Conservation (phyloP, 169 alveolate species). For the Plasmodium reichenowi region DNA sequence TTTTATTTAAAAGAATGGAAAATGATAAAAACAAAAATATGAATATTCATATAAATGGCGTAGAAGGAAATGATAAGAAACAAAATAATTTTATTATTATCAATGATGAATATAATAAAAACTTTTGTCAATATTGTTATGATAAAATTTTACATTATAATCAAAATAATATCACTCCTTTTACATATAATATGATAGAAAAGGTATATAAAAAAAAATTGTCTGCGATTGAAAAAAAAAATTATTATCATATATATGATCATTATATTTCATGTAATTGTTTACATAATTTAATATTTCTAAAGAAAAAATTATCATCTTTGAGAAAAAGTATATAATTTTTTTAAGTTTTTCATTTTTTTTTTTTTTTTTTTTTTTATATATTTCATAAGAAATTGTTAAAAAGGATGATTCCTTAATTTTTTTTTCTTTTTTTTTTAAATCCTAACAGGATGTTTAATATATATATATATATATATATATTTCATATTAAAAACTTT, state of each 20-base stretch:
- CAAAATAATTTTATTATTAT: slow-evolving; percentile 6
- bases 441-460: neutral
- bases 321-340: slow-evolving; percentile 51
- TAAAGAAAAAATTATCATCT: slow-evolving; percentile 22
- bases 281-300: slow-evolving; percentile 36
- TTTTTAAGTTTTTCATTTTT: slow-evolving; percentile 1
- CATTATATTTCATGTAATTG: slow-evolving; percentile 73
- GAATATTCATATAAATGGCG: neutral
- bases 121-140: slow-evolving; percentile 72
- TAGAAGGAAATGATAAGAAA: neutral
- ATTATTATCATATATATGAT: slow-evolving; percentile 30
- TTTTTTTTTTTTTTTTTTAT: slow-evolving; percentile 13
- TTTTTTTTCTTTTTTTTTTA: neutral
- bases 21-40: neutral
- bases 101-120: slow-evolving; percentile 39
- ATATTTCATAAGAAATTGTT: neutral
- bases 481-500: neutral
- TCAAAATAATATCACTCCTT: slow-evolving; percentile 33
- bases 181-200: slow-evolving; percentile 14
- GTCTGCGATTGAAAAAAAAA: neutral
- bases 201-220: slow-evolving; percentile 46
- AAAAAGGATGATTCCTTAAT: neutral
- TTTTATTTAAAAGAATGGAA: slow-evolving; percentile 31
- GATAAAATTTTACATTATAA: slow-evolving; percentile 47
- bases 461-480: slow-evolving; percentile 22